Evolutionary conservation across 2,329 filamentous ascomycete species (phyloP).

Genomic region (Pseudopyrenochaeta lycopersici): DNA sequence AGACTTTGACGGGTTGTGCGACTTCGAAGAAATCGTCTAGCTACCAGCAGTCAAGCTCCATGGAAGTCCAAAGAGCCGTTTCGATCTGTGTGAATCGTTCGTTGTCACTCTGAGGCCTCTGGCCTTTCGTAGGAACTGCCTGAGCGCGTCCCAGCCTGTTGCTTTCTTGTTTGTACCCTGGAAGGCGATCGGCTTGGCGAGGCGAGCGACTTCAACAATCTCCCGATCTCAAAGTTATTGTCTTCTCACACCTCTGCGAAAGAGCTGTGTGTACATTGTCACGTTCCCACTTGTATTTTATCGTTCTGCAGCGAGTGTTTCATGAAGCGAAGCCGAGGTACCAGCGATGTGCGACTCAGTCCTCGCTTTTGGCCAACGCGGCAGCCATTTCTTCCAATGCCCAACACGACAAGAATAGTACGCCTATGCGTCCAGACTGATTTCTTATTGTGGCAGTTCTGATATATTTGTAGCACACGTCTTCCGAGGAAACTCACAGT

Average conservation of each 20-base stretch:
- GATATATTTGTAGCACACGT: constrained; percentile 25
- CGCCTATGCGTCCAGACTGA: not conserved
- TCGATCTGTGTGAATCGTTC: constrained; percentile 2
- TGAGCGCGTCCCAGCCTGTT: constrained; percentile 1
- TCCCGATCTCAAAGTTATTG: constrained; percentile 7
- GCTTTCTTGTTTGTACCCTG: constrained; percentile 43
- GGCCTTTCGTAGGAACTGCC: constrained; percentile 2
- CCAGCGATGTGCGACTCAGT: constrained; percentile 42
- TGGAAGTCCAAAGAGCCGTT: not conserved
- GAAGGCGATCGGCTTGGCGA: constrained; percentile 40
- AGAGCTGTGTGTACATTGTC: not conserved
- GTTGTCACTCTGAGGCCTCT: not conserved
- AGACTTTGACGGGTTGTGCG: not conserved
- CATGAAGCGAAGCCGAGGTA: constrained; percentile 8
- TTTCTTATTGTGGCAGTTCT: not conserved
- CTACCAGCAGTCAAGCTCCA: constrained; percentile 1
- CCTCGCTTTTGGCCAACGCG: constrained; percentile 47
- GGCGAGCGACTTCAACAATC: constrained; percentile 13
- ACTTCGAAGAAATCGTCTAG: not conserved
- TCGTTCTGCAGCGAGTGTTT: constrained; percentile 3
- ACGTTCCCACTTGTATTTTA: constrained; percentile 4
- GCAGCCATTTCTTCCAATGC: constrained; percentile 45
- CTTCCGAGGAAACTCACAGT: constrained; percentile 36
- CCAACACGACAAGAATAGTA: constrained; percentile 39
- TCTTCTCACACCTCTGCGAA: constrained; percentile 4